Evolutionary conservation across 2,329 filamentous ascomycete genomes (phyloP).

Genomic region (Triangularia setosa): DNA sequence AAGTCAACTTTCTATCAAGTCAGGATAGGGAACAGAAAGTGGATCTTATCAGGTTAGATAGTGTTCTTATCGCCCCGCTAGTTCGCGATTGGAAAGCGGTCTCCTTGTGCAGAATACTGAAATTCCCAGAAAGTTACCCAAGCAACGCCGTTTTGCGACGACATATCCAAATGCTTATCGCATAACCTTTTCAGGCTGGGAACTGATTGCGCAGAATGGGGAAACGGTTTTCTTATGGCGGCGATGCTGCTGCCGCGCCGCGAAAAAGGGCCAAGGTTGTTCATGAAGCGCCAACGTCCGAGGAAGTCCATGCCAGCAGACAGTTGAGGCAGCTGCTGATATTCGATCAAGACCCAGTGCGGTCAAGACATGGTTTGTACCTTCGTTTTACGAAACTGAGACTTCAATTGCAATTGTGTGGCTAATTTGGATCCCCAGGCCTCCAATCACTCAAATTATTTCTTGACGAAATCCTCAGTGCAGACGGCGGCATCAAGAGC

Average conservation of each 20-base stretch:
- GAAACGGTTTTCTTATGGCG: constrained; percentile 40
- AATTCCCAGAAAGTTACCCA: constrained; percentile 14
- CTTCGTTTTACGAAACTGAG: neutral
- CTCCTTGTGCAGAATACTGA: constrained; percentile 17
- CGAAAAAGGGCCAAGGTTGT: constrained; percentile 55
- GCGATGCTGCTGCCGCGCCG: constrained; percentile 39
- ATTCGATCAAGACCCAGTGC: constrained; percentile 66
- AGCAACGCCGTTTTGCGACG: neutral
- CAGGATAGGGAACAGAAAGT: neutral
- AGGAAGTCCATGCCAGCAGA: constrained; percentile 58
- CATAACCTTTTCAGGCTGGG: neutral
- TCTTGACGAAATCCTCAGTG: constrained; percentile 60
- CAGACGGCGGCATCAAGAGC: constrained; percentile 44
- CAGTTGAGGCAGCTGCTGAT: constrained; percentile 66
- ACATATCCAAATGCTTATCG: neutral
- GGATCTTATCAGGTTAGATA: neutral
- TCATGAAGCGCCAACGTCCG: constrained; percentile 54
- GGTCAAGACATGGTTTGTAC: constrained; percentile 60
- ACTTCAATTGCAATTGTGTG: neutral
- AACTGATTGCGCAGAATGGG: constrained; percentile 34
- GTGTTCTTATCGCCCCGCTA: constrained; percentile 16
- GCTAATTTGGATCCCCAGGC: constrained; percentile 37
- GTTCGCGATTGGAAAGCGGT: constrained; percentile 19
- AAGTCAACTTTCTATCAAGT: neutral
- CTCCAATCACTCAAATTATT: constrained; percentile 68